Percentiles rank a stretch among this genome's conserved stretches.
Evolutionary conservation across 139 green algal species (phyloP).

Genomic region (Closterium sp.): DNA sequence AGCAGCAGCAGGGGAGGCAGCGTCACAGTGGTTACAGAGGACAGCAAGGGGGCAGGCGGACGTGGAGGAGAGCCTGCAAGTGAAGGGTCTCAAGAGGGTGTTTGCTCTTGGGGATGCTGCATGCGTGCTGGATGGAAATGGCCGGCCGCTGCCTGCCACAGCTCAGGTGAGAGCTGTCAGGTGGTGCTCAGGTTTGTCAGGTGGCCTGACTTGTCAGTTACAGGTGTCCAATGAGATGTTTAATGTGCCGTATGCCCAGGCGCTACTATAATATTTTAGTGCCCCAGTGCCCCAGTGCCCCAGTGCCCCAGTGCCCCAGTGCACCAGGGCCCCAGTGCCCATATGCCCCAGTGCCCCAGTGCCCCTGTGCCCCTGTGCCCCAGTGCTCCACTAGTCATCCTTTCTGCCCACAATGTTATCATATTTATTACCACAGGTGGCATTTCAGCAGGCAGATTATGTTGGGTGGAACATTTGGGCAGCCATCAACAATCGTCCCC

Average conservation of each 20-base stretch:
- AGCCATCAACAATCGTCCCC: conserved; percentile 75
- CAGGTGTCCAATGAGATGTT: too few relatives aligned
- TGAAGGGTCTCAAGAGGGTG: too few relatives aligned
- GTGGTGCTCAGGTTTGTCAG: neutral
- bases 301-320: too few relatives aligned
- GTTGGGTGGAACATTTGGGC: conserved; percentile 97
- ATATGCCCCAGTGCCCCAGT: too few relatives aligned
- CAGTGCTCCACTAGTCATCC: neutral
- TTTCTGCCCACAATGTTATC: neutral
- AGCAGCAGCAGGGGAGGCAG: neutral
- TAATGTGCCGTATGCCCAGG: neutral
- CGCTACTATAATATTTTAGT: too few relatives aligned
- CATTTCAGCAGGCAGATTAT: conserved; percentile 97
- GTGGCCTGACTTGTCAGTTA: neutral
- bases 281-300: too few relatives aligned
- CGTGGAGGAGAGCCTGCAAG: too few relatives aligned
- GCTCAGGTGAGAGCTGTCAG: neutral
- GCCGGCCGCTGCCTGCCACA: too few relatives aligned
- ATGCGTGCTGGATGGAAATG: too few relatives aligned
- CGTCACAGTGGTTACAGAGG: neutral
- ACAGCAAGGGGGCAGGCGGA: conserved; percentile 60
- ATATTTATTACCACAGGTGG: conserved; percentile 71
- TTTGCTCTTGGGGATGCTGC: too few relatives aligned
- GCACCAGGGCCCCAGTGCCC: too few relatives aligned
- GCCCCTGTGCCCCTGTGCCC: too few relatives aligned